Conservation (phyloP, 257 asterid species). For the Solanum medicagineum region DNA sequence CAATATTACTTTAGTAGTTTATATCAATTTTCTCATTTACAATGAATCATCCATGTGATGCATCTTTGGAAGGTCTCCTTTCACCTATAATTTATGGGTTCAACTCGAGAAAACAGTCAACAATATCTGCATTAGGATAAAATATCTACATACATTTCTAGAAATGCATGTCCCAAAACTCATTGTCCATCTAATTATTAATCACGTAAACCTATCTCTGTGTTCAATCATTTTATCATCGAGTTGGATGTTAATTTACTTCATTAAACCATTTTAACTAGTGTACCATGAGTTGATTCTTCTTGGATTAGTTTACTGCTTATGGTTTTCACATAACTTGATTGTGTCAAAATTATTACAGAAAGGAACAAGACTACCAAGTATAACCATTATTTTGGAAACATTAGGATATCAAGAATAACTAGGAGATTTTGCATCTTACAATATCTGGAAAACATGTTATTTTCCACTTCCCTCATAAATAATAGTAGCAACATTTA, state of each 20-base stretch:
- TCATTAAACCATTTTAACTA: not conserved
- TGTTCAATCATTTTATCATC: not conserved
- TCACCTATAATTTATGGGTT: too few relatives aligned
- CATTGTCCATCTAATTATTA: too few relatives aligned
- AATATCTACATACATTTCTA: too few relatives aligned
- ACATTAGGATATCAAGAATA: not conserved
- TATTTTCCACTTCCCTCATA: not conserved
- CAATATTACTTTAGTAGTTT: not conserved
- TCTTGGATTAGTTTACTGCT: not conserved
- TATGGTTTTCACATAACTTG: not conserved
- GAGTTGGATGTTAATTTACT: not conserved
- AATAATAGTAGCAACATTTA: not conserved
- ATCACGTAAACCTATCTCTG: not conserved
- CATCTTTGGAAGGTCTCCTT: not conserved
- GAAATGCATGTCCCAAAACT: too few relatives aligned
- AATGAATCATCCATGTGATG: not conserved
- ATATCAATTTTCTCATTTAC: not conserved
- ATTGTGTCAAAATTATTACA: not conserved
- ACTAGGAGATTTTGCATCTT: not conserved
- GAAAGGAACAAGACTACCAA: not conserved
- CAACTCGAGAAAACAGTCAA: accelerated
- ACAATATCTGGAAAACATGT: not conserved
- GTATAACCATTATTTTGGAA: not conserved
- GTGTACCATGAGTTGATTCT: not conserved
- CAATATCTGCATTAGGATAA: not conserved